Percentiles rank a stretch among this genome's conserved stretches.
Conservation (phyloP, 805 yeast genomes). For the Kodamaea fukazawae region DNA sequence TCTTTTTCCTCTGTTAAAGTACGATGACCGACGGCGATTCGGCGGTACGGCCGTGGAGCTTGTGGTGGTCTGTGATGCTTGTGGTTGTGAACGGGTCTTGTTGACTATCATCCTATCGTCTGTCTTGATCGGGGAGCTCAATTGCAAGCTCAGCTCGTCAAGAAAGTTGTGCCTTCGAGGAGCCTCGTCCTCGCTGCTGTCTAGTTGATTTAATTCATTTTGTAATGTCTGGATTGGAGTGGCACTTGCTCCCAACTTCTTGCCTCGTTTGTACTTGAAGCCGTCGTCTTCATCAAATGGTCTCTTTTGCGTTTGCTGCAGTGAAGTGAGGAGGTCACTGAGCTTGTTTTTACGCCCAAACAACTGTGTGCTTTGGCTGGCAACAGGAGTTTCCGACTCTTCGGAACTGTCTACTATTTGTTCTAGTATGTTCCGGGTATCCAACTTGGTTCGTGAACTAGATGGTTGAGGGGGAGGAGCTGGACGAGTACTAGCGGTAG, state of each 20-base stretch:
- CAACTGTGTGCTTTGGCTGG: constrained; percentile 10
- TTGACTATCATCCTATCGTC: not conserved
- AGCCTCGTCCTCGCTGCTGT: not conserved
- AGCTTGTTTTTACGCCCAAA: constrained; percentile 20
- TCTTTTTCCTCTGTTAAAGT: constrained; percentile 64
- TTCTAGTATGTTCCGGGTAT: not conserved
- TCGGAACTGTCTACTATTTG: constrained; percentile 5
- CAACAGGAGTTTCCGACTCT: not conserved
- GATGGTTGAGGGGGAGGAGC: no score
- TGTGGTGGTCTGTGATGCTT: not conserved
- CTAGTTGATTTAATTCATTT: constrained; percentile 1
- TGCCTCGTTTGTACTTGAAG: constrained; percentile 29
- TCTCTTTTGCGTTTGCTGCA: constrained; percentile 6
- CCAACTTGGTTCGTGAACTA: no score
- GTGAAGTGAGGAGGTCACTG: constrained; percentile 16
- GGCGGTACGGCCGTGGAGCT: not conserved
- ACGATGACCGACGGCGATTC: constrained; percentile 45
- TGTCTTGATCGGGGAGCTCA: constrained; percentile 11
- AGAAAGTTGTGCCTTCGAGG: constrained; percentile 14
- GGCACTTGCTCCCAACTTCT: not conserved
- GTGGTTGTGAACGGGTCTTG: not conserved
- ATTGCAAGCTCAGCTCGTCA: constrained; percentile 13
- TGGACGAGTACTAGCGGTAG: no score
- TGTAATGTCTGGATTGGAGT: constrained; percentile 6
- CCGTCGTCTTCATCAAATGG: constrained; percentile 29